Conservation (phyloP, 2,329 filamentous ascomycete species). For the Claviceps purpurea region DNA sequence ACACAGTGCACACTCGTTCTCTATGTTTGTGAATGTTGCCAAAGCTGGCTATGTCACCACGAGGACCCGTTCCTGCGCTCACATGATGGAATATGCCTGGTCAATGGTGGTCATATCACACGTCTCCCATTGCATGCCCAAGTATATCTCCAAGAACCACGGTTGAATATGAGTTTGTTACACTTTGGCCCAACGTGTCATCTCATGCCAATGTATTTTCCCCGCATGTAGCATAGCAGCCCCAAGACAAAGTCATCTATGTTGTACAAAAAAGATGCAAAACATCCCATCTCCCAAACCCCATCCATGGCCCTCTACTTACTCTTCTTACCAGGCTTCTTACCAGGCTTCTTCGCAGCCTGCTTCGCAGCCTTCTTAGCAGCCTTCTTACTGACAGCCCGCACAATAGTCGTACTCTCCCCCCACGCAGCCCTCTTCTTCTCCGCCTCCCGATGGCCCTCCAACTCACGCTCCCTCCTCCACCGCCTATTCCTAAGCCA, state of each 20-base stretch:
- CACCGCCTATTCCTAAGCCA: slow-evolving; percentile 31
- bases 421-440: slow-evolving; percentile 20
- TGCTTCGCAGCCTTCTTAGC: slow-evolving; percentile 23
- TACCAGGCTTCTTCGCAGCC: slow-evolving; percentile 20
- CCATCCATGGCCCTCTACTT: slow-evolving; percentile 11
- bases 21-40: too few relatives aligned
- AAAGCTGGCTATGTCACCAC: too few relatives aligned
- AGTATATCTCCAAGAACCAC: too few relatives aligned
- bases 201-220: background rate
- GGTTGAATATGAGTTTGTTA: too few relatives aligned
- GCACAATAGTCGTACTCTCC: slow-evolving; percentile 16
- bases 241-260: background rate
- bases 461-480: slow-evolving; percentile 28
- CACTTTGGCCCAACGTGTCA: background rate
- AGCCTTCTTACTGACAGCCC: slow-evolving; percentile 20
- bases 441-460: slow-evolving; percentile 26
- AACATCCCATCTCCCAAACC: background rate
- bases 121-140: too few relatives aligned
- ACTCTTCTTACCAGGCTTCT: slow-evolving; percentile 22
- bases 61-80: too few relatives aligned
- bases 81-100: too few relatives aligned
- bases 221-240: background rate
- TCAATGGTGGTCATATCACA: too few relatives aligned
- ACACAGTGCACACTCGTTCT: too few relatives aligned
- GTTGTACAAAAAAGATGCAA: background rate